phyloP scores from a whole-genome alignment of 768 basidiomycete species.

The Boletellus sp. region DNA sequence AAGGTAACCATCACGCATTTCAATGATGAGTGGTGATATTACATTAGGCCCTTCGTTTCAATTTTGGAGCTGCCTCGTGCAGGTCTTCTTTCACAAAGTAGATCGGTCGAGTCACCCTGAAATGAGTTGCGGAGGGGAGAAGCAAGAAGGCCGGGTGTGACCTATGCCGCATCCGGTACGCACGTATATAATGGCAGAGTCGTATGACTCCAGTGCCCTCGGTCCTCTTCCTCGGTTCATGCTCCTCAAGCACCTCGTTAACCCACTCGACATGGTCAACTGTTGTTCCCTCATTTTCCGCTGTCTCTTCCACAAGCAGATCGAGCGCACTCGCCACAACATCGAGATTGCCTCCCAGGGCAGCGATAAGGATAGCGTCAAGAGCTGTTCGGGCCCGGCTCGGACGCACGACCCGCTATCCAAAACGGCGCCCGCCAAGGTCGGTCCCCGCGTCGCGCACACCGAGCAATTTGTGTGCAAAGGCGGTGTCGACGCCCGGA shows the following conservation, averaged over 20 bases:
- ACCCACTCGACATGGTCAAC: conserved; percentile 26
- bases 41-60: conserved; percentile 29
- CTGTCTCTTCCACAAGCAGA: conserved; percentile 19
- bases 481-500: conserved; percentile 34
- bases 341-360: conserved; percentile 20
- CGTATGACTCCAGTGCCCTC: conserved; percentile 9
- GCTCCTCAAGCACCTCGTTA: conserved; percentile 20
- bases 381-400: conserved; percentile 34
- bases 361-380: conserved; percentile 25
- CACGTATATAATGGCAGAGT: conserved; percentile 21
- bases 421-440: conserved; percentile 22
- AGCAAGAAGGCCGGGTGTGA: conserved; percentile 15
- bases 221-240: conserved; percentile 16
- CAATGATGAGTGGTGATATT: conserved; percentile 31
- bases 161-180: conserved; percentile 14
- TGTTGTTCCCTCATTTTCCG: conserved; percentile 23
- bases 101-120: conserved; percentile 18
- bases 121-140: conserved; percentile 11
- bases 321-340: conserved; percentile 16
- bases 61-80: conserved; percentile 28
- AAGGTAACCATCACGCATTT: conserved; percentile 32
- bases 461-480: conserved; percentile 34
- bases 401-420: conserved; percentile 24
- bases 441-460: conserved; percentile 35
- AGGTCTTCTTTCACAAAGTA: conserved; percentile 15